These are phyloP conservation scores for Stephania yunnanensis DNA, from an alignment of 164 flowering plant genomes.

Conservation along the genomic window DNA sequence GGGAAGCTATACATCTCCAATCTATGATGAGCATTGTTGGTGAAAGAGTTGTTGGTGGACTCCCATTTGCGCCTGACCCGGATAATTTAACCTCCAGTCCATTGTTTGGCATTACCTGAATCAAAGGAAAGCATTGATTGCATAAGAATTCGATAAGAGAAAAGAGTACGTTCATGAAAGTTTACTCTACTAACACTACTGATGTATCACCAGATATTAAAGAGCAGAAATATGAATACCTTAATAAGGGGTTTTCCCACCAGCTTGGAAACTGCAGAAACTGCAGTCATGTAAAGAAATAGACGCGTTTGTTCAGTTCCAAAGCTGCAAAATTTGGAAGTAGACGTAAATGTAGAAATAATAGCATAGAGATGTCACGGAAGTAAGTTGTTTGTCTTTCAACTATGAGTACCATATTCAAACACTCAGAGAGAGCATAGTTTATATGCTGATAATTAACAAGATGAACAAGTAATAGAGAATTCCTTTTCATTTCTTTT, in stretches of 20 bases:
- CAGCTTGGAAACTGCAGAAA: conserved; percentile 61
- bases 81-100: conserved; percentile 63
- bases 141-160: background rate
- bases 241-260: conserved; percentile 61
- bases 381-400: background rate
- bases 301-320: conserved; percentile 71
- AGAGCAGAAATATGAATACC: conserved; percentile 33
- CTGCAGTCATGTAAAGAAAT: conserved; percentile 76
- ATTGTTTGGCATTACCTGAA: conserved; percentile 59
- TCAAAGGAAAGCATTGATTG: conserved; percentile 3
- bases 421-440: background rate
- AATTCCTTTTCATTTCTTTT: background rate
- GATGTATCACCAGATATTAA: background rate
- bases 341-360: background rate
- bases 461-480: background rate
- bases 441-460: background rate
- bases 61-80: conserved; percentile 68
- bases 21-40: conserved; percentile 60
- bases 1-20: conserved; percentile 66
- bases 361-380: background rate
- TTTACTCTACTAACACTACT: background rate
- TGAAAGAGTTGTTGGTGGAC: conserved; percentile 79
- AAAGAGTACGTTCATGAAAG: background rate
- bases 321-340: conserved; percentile 51
- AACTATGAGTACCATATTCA: background rate